phyloP scores from a whole-genome alignment of 2,329 filamentous ascomycete genomes.

The Hypocreales sp. region DNA sequence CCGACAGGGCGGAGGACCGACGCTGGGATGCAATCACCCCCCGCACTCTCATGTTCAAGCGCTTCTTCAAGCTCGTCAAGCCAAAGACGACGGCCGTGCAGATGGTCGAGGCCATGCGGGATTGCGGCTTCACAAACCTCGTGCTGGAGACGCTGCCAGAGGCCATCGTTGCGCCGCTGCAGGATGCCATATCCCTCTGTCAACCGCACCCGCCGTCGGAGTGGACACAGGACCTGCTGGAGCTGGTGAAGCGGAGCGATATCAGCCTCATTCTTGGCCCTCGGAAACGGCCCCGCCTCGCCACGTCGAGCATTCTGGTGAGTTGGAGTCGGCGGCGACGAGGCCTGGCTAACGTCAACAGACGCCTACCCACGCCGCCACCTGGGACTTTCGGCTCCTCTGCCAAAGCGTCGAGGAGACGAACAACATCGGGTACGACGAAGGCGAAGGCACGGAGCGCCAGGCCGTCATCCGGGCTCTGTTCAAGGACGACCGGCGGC shows the following conservation, averaged over 20 bases:
- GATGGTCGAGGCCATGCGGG: constrained; percentile 59
- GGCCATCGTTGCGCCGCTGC: constrained; percentile 62
- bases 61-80: constrained; percentile 46
- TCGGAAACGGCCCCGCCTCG: constrained; percentile 12
- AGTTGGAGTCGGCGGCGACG: constrained; percentile 10
- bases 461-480: constrained; percentile 72
- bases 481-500: constrained; percentile 80
- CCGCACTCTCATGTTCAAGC: constrained; percentile 53
- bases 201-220: constrained; percentile 66
- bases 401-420: constrained; percentile 51
- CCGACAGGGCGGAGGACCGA: constrained; percentile 18
- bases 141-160: constrained; percentile 76
- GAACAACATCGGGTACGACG: constrained; percentile 49
- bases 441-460: constrained; percentile 69
- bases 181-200: constrained; percentile 71
- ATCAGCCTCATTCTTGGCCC: constrained; percentile 50
- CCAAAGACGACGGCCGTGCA: constrained; percentile 36
- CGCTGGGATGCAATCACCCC: constrained; percentile 39
- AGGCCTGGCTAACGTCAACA: neutral
- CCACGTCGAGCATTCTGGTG: constrained; percentile 26
- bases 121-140: constrained; percentile 48
- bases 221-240: constrained; percentile 58
- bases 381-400: constrained; percentile 64
- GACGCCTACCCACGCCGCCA: constrained; percentile 48
- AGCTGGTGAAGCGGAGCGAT: constrained; percentile 69